Evolutionary conservation across 257 asterid species (phyloP).

Genomic region (Nyctanthes arbortristis): DNA sequence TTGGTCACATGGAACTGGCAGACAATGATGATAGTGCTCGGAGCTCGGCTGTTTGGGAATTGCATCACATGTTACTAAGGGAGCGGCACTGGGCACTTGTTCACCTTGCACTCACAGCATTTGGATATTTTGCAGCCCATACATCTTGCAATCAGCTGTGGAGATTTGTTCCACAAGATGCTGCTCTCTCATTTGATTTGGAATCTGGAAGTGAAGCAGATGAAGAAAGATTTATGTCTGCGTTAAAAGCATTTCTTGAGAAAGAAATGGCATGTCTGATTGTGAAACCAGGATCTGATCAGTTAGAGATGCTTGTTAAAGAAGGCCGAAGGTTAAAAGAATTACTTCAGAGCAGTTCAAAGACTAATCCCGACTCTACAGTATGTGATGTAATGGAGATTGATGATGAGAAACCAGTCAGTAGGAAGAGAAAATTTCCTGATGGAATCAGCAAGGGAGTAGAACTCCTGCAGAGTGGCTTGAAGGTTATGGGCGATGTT

Average conservation of each 20-base stretch:
- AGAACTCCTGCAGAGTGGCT: slow-evolving; percentile 71
- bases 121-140: slow-evolving; percentile 81
- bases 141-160: slow-evolving; percentile 78
- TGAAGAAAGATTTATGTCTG: slow-evolving; percentile 82
- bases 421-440: slow-evolving; percentile 79
- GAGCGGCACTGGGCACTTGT: slow-evolving; percentile 93
- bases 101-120: slow-evolving; percentile 74
- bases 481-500: slow-evolving; percentile 79
- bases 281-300: slow-evolving; percentile 39
- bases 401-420: slow-evolving; percentile 52
- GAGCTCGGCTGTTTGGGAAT: slow-evolving; percentile 73
- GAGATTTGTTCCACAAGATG: slow-evolving; percentile 90
- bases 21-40: slow-evolving; percentile 57
- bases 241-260: slow-evolving; percentile 75
- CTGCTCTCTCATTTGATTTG: slow-evolving; percentile 82
- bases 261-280: slow-evolving; percentile 59
- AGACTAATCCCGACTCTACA: slow-evolving; percentile 27
- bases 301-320: slow-evolving; percentile 42
- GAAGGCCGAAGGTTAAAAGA: slow-evolving; percentile 63
- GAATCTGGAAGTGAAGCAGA: slow-evolving; percentile 65
- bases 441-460: slow-evolving; percentile 77
- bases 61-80: slow-evolving; percentile 70
- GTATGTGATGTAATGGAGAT: slow-evolving; percentile 63
- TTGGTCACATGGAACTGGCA: slow-evolving; percentile 57
- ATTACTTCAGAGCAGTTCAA: slow-evolving; percentile 22